Evolutionary conservation across 2,329 filamentous ascomycete genomes (phyloP).

Genomic region (Blumeria graminis): DNA sequence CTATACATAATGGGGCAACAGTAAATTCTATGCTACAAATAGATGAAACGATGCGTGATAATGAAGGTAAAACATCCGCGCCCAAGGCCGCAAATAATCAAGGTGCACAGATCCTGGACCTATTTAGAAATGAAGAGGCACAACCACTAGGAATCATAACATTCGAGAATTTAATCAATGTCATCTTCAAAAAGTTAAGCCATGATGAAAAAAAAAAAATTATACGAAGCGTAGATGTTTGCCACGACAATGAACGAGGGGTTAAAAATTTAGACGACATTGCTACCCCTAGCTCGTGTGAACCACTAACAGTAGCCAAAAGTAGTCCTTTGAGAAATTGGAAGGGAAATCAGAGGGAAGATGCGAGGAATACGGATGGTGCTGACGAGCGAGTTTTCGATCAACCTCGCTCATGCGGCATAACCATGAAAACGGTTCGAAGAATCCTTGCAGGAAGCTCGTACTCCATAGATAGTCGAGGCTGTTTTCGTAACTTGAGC

Average conservation of each 20-base stretch:
- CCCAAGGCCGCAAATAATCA: too few species aligned
- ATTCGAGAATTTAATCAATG: slow-evolving; percentile 11
- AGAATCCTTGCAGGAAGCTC: slow-evolving; percentile 5
- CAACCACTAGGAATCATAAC: slow-evolving; percentile 12
- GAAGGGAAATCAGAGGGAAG: slow-evolving; percentile 5
- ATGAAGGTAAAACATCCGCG: too few species aligned
- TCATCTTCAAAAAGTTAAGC: slow-evolving; percentile 10
- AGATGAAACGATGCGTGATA: too few species aligned
- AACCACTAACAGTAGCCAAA: too few species aligned
- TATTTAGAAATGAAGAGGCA: slow-evolving; percentile 6
- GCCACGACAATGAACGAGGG: too few species aligned
- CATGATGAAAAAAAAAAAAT: slow-evolving; percentile 11
- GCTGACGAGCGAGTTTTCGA: slow-evolving; percentile 1
- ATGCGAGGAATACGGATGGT: slow-evolving; percentile 6
- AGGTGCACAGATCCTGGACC: too few species aligned
- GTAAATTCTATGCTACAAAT: too few species aligned
- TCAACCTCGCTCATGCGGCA: not conserved
- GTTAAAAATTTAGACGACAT: too few species aligned
- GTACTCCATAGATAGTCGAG: slow-evolving; percentile 10
- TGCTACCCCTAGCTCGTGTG: too few species aligned
- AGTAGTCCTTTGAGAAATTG: slow-evolving; percentile 7
- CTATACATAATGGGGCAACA: too few species aligned
- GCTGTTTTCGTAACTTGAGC: slow-evolving; percentile 8
- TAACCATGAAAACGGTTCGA: slow-evolving; percentile 1
- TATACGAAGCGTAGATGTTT: not conserved